Evolutionary conservation across 1,139 yeast species (phyloP).

Genomic region (Geotrichum europaeum): DNA sequence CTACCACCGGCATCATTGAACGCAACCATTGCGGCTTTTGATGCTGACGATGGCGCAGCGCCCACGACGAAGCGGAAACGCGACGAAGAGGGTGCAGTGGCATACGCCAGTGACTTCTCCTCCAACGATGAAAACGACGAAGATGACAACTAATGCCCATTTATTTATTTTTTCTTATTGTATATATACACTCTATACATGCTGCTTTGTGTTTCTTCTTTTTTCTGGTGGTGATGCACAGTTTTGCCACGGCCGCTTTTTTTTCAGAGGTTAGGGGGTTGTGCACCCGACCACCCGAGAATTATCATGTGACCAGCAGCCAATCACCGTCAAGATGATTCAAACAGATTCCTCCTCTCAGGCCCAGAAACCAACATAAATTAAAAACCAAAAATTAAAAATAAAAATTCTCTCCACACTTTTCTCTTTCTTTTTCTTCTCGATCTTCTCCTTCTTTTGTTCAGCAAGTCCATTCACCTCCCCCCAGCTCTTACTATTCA

Average conservation of each 20-base stretch:
- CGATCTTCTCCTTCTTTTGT: background rate
- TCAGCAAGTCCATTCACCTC: background rate
- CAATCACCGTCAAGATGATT: constrained; percentile 19
- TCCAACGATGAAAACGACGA: constrained; percentile 4
- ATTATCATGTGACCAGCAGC: constrained; percentile 8
- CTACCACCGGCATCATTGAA: background rate
- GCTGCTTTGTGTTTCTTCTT: too few species aligned
- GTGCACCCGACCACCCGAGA: background rate
- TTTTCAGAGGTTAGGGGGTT: background rate
- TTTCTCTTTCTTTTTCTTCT: background rate
- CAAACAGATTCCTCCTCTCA: background rate
- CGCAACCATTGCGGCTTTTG: background rate
- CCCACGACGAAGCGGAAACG: constrained; percentile 18
- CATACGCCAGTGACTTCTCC: background rate
- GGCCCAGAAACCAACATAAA: background rate
- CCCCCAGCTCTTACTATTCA: background rate
- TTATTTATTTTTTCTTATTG: background rate
- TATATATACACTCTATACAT: too few species aligned
- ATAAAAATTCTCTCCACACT: background rate
- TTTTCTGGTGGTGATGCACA: background rate
- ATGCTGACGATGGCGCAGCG: background rate
- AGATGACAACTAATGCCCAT: constrained; percentile 2
- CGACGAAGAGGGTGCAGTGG: constrained; percentile 15
- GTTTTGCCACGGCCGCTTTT: background rate
- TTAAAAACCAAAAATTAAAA: background rate